Evolutionary conservation across 768 basidiomycete species (phyloP), one percentile per base, ranked within the genome.

Genomic region (Suillus fuscotomentosus): DNA sequence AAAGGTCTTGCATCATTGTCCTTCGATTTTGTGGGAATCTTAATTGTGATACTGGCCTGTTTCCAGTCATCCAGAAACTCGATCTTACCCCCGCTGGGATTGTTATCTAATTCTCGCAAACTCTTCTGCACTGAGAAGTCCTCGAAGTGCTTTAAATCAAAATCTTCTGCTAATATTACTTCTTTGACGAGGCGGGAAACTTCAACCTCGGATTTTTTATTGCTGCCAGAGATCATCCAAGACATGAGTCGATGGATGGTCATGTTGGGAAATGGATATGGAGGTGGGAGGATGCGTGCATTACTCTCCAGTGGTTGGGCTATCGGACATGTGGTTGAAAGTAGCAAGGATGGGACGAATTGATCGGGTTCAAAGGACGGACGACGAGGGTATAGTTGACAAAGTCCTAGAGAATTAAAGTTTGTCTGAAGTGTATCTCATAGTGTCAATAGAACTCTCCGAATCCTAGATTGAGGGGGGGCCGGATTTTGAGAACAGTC

Each of bases 191-290:
- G 60, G 2, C 38, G 6, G 9, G 36, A 27, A 5, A 62, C 3
- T 31, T 56, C 60, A 39, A 3, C 34, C 27, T 59, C 60, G 0
- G 61, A 65, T 24, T 57, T 65, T 8, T 65, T 42, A 9, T 38
- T 62, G 45, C 39, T 62, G 3, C 61, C 53, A 0, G 61, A 45
- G 2, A 8, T 22, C 50, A 56, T 62, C 61, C 65, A 65, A 15
- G 55, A 45, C 45, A 65, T 62, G 8, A 65, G 38, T 24, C 31
- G 36, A 60, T 56, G 54, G 22, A 65, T 24, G 0, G 61, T 61
- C 65, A 43, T 43, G 17, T 43, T 43, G 2, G 42, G 7, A 43
- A 43, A 43, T 0, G 17, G 42, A 0, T 43, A 65, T 60, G 34
- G 61, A 62, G 43, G 43, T 34, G 61, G 54, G 62, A 20, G 55